Conservation (phyloP, 1,284 basidiomycete species). For the Coniferiporia weirii region DNA sequence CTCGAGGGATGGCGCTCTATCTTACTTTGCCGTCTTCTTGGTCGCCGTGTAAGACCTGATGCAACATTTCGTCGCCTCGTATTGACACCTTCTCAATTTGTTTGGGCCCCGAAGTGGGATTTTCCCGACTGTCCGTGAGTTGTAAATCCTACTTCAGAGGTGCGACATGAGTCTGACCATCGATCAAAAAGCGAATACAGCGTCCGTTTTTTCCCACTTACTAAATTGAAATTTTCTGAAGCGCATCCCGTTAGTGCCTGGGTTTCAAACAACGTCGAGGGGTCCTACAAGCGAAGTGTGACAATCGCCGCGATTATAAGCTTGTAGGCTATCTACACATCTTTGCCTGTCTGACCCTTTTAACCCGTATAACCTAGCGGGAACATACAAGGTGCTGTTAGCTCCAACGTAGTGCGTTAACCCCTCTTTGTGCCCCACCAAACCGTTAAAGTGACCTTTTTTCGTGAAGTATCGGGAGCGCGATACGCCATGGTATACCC, state of each 20-base stretch:
- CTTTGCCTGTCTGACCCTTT: not conserved
- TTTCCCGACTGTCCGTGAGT: conserved; percentile 62
- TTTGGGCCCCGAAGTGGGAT: conserved; percentile 44
- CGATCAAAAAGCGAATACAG: conserved; percentile 47
- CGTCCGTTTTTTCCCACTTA: conserved; percentile 33
- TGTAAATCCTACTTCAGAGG: not conserved
- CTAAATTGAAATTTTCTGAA: not conserved
- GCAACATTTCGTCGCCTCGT: not conserved
- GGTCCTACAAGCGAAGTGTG: conserved; percentile 70
- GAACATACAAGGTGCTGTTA: conserved; percentile 43
- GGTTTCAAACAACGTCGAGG: conserved; percentile 69
- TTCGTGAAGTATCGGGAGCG: conserved; percentile 31
- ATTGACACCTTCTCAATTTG: not conserved
- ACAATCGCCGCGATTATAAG: conserved; percentile 65
- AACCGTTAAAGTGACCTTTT: not conserved
- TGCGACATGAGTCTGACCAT: not conserved
- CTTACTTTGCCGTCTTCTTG: conserved; percentile 67
- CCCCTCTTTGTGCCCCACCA: conserved; percentile 14
- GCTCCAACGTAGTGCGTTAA: conserved; percentile 37
- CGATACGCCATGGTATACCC: conserved; percentile 41
- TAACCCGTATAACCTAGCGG: conserved; percentile 25
- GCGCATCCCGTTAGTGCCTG: conserved; percentile 42
- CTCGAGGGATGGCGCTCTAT: conserved; percentile 55
- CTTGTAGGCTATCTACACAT: conserved; percentile 23
- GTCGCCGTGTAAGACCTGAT: conserved; percentile 47